These are phyloP conservation scores for Mallotus repandus DNA, from an alignment of 441 rosid genomes.

Conservation along the genomic window DNA sequence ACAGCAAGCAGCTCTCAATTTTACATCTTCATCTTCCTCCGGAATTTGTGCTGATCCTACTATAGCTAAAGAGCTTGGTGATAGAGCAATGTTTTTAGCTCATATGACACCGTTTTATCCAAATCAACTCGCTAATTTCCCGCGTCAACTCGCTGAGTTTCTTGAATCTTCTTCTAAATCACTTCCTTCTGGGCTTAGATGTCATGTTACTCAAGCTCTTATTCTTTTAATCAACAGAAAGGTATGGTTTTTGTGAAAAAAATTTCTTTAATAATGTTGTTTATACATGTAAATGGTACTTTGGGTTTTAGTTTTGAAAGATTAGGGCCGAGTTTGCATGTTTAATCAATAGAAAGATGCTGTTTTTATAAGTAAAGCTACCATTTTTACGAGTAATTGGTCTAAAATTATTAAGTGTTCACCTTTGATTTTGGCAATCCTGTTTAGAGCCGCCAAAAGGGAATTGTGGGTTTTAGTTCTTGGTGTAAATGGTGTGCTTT, in stretches of 20 bases:
- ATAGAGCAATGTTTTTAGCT: conserved; percentile 68
- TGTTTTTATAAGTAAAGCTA: background rate
- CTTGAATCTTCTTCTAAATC: conserved; percentile 56
- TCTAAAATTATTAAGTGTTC: background rate
- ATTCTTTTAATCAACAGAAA: conserved; percentile 70
- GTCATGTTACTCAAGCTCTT: conserved; percentile 66
- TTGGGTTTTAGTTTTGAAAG: no score
- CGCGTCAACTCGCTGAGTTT: conserved; percentile 60
- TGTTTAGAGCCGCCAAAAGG: background rate
- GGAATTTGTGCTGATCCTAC: conserved; percentile 60
- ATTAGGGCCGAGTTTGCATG: no score
- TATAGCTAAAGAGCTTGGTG: conserved; percentile 75
- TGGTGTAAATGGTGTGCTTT: no score
- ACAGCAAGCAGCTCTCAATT: conserved; percentile 75
- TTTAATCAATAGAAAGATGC: no score
- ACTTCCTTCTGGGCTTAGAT: conserved; percentile 75
- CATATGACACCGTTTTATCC: conserved; percentile 83
- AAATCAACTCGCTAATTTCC: conserved; percentile 57
- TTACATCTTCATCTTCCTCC: conserved; percentile 43
- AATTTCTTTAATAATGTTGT: no score
- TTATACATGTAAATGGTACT: no score
- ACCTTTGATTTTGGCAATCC: background rate
- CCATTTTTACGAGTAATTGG: background rate
- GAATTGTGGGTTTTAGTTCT: no score
- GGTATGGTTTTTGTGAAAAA: conserved; percentile 27